Conservation (phyloP, 176 grass and related monocot species). For the Zea luxurians region DNA sequence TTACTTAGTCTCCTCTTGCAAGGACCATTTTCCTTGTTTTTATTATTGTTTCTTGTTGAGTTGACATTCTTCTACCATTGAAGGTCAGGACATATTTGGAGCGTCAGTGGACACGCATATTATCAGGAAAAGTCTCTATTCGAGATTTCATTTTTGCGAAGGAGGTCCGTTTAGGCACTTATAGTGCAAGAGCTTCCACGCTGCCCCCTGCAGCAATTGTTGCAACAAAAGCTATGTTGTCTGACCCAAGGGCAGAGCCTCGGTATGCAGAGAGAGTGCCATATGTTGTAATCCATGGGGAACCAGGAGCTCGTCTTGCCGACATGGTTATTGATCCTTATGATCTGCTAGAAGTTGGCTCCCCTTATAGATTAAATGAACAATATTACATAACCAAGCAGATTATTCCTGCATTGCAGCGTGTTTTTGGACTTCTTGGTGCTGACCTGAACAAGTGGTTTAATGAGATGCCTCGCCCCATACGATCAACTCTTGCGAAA, state of each 20-base stretch:
- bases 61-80: slow-evolving; percentile 31
- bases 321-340: slow-evolving; percentile 93
- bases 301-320: slow-evolving; percentile 83
- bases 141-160: slow-evolving; percentile 94
- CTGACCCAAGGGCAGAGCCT: slow-evolving; percentile 81
- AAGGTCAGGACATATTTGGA: slow-evolving; percentile 85
- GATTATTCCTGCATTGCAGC: slow-evolving; percentile 89
- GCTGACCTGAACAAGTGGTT: slow-evolving; percentile 79
- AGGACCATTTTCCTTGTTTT: slow-evolving; percentile 26
- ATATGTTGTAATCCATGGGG: slow-evolving; percentile 88
- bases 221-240: slow-evolving; percentile 71
- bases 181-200: slow-evolving; percentile 62
- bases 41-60: slow-evolving; percentile 5
- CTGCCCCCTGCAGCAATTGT: slow-evolving; percentile 91
- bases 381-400: slow-evolving; percentile 91
- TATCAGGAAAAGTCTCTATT: slow-evolving; percentile 79
- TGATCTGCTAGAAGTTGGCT: slow-evolving; percentile 63
- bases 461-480: slow-evolving; percentile 65
- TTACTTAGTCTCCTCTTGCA: slow-evolving; percentile 27
- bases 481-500: slow-evolving; percentile 42
- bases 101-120: slow-evolving; percentile 80
- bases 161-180: slow-evolving; percentile 82
- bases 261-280: slow-evolving; percentile 76
- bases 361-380: slow-evolving; percentile 77
- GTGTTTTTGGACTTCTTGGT: slow-evolving; percentile 80